Conservation (phyloP, 2,329 filamentous ascomycete species). For the Pseudocercospora ulei region DNA sequence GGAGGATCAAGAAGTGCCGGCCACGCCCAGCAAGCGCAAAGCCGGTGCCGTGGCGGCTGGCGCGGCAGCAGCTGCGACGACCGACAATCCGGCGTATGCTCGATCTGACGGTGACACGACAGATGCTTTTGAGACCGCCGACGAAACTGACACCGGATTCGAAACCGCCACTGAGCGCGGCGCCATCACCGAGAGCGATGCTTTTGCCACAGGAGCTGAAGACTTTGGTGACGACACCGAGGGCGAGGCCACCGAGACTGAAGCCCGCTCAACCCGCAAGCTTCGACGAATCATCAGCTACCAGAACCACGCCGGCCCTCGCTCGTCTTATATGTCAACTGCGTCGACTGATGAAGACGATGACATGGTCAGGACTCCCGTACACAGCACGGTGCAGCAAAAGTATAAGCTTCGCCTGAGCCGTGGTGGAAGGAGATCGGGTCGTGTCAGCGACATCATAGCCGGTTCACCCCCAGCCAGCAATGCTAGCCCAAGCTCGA, state of each 20-base stretch:
- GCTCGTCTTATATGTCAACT: conserved; percentile 70
- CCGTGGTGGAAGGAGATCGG: conserved; percentile 45
- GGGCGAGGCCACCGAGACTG: conserved; percentile 78
- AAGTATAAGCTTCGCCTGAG: conserved; percentile 64
- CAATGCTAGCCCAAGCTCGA: conserved; percentile 26
- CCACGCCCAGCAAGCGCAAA: conserved; percentile 47
- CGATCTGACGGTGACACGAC: conserved; percentile 45
- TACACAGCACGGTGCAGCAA: conserved; percentile 53
- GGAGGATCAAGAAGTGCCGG: conserved; percentile 66
- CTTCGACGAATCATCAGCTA: conserved; percentile 27
- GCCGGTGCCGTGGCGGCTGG: conserved; percentile 21
- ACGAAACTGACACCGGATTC: conserved; percentile 59
- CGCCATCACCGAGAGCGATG: conserved; percentile 64
- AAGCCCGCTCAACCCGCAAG: conserved; percentile 40
- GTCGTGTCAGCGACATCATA: conserved; percentile 42
- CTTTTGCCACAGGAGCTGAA: conserved; percentile 89
- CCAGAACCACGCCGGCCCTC: conserved; percentile 44
- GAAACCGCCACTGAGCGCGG: conserved; percentile 69
- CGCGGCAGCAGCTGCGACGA: conserved; percentile 51
- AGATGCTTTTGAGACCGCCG: conserved; percentile 60
- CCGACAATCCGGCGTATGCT: conserved; percentile 52
- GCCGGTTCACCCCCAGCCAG: conserved; percentile 21
- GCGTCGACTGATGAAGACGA: conserved; percentile 73
- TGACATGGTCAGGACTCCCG: conserved; percentile 49
- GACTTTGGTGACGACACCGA: conserved; percentile 55